Evolutionary conservation across 345 rosid species (phyloP), one percentile per base, ranked within the genome.

Genomic region (Brassica napus): DNA sequence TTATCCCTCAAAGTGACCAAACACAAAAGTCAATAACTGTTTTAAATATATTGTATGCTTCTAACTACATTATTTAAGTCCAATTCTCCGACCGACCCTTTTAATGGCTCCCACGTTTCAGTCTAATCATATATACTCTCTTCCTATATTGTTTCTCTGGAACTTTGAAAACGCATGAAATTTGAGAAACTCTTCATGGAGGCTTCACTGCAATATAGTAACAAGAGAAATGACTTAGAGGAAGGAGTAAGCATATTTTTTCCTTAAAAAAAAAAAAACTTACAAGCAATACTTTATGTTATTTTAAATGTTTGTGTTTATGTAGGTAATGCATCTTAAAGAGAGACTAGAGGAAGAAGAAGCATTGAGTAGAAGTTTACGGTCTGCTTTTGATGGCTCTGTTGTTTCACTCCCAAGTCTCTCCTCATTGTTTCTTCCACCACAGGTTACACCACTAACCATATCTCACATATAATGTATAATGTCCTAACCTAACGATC

Each of bases 111-210:
- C 86, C 90, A 82, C 89, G 88, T 77, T 79, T 73, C 76, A 28
- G 6, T 73, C 65, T 60, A 24, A 79, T 73, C 65, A 32, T 68
- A 59, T 67, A 68, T 65, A 69, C 52, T 30, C 70, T 65, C 16
- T 32, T 65, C 15, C 2, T 61, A 47, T 30, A 52, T 16, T 59
- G 61, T 58, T 4, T 62, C 30, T 57, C 24, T 30, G 32, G 16
- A 1, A 49, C 52, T 23, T 8, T 9, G 34, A 6, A 68, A 31
- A 75, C 86, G 30, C 30, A 93, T 89, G 97, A 93, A 88, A 83
- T 93, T 91, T 82, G 97, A 91, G 82, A 90, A 93, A 81, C 80
- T 87, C 59, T 86, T 89, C 68, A 88, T 82, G 94, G 88, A 88
- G 69, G 76, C 73, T 78, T 79, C 54, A 15, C 87, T 77, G 28